Percentiles rank a stretch among this genome's conserved stretches.
Conservation (phyloP, 2,329 filamentous ascomycete genomes). For the Diplocarpon rosae region DNA sequence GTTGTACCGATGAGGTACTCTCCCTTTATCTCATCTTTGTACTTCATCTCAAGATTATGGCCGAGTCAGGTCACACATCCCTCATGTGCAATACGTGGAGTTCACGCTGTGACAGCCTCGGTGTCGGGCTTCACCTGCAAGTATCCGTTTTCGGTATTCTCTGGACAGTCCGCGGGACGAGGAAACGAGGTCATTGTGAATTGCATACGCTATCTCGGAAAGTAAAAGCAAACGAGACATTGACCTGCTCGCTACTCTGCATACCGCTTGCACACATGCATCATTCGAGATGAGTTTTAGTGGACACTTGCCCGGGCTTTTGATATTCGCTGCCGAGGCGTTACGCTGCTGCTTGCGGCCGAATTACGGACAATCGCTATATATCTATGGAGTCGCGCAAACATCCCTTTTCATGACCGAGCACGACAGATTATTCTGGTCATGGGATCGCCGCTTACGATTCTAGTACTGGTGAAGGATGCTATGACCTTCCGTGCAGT, state of each 20-base stretch:
- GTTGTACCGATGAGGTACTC: constrained; percentile 1
- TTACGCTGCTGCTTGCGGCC: neutral
- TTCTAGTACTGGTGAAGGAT: too few species aligned
- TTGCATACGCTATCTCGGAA: neutral
- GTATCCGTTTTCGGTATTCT: neutral
- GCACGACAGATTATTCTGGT: too few species aligned
- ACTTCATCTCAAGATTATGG: too few species aligned
- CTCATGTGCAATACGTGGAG: neutral
- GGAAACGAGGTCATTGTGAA: neutral
- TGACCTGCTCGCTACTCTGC: neutral
- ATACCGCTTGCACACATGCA: neutral
- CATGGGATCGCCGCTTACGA: too few species aligned
- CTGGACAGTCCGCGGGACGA: neutral
- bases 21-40: neutral
- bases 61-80: neutral
- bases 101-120: neutral
- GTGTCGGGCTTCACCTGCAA: neutral
- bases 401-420: too few species aligned
- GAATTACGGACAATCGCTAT: too few species aligned
- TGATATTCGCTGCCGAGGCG: too few species aligned
- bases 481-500: too few species aligned
- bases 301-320: neutral
- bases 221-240: neutral
- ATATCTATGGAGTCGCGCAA: too few species aligned
- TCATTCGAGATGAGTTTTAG: neutral